phyloP scores from a whole-genome alignment of 1,139 yeast genomes.

The Taphrina deformans region DNA sequence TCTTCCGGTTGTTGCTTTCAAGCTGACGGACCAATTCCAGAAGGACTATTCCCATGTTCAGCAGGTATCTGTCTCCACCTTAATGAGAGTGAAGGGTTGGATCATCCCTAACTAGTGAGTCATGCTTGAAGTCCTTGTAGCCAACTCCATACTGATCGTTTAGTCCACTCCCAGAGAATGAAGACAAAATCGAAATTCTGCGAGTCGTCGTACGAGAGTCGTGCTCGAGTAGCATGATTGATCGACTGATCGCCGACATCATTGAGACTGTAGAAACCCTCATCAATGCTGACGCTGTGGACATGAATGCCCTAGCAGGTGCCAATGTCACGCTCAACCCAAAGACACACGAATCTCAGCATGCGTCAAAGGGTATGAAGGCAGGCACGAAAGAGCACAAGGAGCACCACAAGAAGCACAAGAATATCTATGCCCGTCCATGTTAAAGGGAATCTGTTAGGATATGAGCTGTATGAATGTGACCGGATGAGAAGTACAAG shows the following conservation, averaged over 20 bases:
- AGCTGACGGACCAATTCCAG: constrained; percentile 48
- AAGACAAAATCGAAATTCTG: constrained; percentile 61
- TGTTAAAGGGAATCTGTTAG: not conserved
- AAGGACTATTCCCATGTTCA: constrained; percentile 74
- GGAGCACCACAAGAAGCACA: constrained; percentile 28
- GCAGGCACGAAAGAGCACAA: constrained; percentile 24
- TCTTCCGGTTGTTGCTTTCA: constrained; percentile 86
- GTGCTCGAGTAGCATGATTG: constrained; percentile 68
- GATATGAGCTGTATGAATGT: too few species aligned
- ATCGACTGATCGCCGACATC: constrained; percentile 68
- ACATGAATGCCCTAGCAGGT: constrained; percentile 32
- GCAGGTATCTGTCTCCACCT: constrained; percentile 71
- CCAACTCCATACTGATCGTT: not conserved
- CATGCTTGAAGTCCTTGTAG: not conserved
- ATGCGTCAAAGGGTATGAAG: constrained; percentile 20
- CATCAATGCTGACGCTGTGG: constrained; percentile 24
- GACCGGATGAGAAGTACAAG: too few species aligned
- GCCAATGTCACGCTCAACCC: not conserved
- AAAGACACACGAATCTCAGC: constrained; percentile 1
- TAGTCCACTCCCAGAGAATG: constrained; percentile 64
- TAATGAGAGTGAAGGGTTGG: constrained; percentile 79
- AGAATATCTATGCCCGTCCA: constrained; percentile 25
- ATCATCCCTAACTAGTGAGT: constrained; percentile 74
- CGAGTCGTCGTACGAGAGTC: constrained; percentile 81
- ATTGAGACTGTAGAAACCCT: constrained; percentile 53